Evolutionary conservation across 495 filamentous ascomycete species (phyloP).

Genomic region (Aspergillus avenaceus): DNA sequence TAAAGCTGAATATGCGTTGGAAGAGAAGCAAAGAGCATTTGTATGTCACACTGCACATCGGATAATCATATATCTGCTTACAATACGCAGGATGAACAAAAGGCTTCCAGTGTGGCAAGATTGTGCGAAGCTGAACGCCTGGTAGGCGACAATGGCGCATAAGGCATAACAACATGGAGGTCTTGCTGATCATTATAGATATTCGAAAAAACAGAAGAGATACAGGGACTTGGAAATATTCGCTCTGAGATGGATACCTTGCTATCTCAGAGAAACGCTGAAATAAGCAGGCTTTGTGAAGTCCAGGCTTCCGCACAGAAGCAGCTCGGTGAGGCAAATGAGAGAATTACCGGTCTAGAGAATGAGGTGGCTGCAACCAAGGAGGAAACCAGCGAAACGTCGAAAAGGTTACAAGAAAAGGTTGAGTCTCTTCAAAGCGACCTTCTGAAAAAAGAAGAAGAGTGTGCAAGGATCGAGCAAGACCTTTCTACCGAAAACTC

Average conservation of each 20-base stretch:
- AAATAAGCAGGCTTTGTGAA: constrained; percentile 19
- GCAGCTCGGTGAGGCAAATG: constrained; percentile 21
- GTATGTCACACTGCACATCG: constrained; percentile 12
- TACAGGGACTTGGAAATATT: constrained; percentile 17
- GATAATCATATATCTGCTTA: constrained; percentile 12
- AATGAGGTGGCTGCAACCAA: constrained; percentile 3
- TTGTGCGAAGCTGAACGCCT: constrained; percentile 3
- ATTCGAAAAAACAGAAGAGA: constrained; percentile 14
- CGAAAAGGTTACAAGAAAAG: constrained; percentile 9
- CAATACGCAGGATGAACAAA: constrained; percentile 13
- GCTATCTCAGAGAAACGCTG: constrained; percentile 14
- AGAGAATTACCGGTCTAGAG: constrained; percentile 16
- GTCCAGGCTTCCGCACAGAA: constrained; percentile 15
- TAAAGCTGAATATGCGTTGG: constrained; percentile 15
- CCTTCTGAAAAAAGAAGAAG: constrained; percentile 13
- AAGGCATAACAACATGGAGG: no score
- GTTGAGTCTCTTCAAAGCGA: constrained; percentile 5
- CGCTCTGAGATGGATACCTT: constrained; percentile 12
- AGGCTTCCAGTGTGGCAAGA: constrained; percentile 8
- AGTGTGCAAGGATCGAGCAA: constrained; percentile 7
- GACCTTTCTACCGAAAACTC: constrained; percentile 13
- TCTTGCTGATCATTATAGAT: constrained; percentile 20
- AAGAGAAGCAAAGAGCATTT: constrained; percentile 16
- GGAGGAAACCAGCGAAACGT: constrained; percentile 1
- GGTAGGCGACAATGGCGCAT: constrained; percentile 16